Percentiles rank a stretch among this genome's conserved stretches.
These are phyloP conservation scores for Xylaria grammica DNA, from an alignment of 495 filamentous ascomycete genomes.

Conservation along the genomic window DNA sequence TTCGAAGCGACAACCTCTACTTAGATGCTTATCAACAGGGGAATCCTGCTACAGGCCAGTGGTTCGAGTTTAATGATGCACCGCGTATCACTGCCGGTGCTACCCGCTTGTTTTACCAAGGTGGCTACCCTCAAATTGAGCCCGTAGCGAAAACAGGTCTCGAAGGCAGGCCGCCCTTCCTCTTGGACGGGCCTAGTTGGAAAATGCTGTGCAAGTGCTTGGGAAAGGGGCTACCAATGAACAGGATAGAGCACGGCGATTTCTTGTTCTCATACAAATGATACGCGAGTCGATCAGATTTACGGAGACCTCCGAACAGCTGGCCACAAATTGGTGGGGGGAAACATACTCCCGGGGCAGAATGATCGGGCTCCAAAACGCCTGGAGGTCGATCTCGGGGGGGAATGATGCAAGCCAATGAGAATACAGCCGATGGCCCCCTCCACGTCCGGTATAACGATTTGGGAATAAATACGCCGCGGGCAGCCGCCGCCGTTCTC, in stretches of 20 bases:
- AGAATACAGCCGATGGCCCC: no score
- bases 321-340: neutral
- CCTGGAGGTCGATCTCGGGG: neutral
- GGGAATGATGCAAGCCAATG: no score
- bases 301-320: neutral
- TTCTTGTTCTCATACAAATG: constrained; percentile 10
- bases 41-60: neutral
- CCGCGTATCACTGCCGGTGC: neutral
- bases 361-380: neutral
- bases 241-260: neutral
- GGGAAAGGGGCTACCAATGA: neutral
- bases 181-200: neutral
- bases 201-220: neutral
- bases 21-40: constrained; percentile 8
- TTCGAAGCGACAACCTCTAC: constrained; percentile 7
- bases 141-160: neutral
- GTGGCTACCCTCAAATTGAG: neutral
- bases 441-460: neutral
- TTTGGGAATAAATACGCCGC: neutral
- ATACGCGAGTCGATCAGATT: constrained; percentile 5
- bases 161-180: neutral
- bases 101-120: neutral
- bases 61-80: neutral
- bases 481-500: neutral
- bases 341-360: neutral